Base-by-base conservation (phyloP, 2,329 filamentous ascomycete species). In the Cercospora citrullina region DNA sequence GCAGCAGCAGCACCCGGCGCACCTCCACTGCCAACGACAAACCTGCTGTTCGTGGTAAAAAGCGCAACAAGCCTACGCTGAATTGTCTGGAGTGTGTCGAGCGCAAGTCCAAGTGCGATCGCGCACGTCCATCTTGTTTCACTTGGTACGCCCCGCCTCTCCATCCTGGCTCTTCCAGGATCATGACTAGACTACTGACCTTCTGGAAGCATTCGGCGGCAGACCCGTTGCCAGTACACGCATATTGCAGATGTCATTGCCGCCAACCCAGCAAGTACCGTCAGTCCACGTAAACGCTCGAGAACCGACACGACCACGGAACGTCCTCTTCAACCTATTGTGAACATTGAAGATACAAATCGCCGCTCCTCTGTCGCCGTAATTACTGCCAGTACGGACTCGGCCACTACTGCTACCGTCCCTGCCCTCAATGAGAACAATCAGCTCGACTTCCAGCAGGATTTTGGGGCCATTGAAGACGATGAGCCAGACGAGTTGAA, bases 21-120 rank as follows among this genome's bases (percentile, higher is more conserved):
- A 26, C 48, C 6, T 55, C 48, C 28, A 55, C 48, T 4, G 23
- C 48, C 48, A 55, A 55, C 48, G 48, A 28, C 5, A 55, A 55
- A 28, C 3, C 48, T 28, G 48, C 23, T 55, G 23, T 55, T 28
- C 48, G 48, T 12, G 48, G 48, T 26, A 55, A 55, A 23, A 93
- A 91, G 81, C 87, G 91, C 60, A 94, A 94, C 80, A 94, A 94
- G 79, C 91, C 91, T 4, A 93, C 91, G 1, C 77, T 94, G 70
- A 92, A 90, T 62, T 94, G 91, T 75, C 86, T 88, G 68, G 90
- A 92, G 77, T 94, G 91, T 76, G 91, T 93, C 28, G 90, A 92
- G 80, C 84, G 91, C 72, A 94, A 94, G 81, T 93, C 91, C 30
- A 93, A 93, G 89, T 94, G 91, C 77, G 91, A 94, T 78, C 85